Evolutionary conservation across 83 land plant species (phyloP), one percentile per base, ranked within the genome.

Genomic region (Larix sibirica): DNA sequence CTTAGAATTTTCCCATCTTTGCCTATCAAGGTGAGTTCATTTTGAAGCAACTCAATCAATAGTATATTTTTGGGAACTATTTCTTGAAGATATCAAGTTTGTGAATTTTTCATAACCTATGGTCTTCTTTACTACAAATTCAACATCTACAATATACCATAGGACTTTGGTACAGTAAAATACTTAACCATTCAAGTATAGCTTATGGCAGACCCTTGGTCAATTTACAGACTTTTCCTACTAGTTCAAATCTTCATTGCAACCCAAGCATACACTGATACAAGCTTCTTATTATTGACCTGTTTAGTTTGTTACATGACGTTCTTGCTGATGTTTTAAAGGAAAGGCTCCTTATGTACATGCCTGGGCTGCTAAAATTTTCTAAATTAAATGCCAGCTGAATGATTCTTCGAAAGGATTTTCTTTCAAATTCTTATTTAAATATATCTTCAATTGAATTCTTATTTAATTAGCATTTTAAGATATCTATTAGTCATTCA

Each of bases 21-120:
- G 77, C 99, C 99, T 9, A 85, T 96, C 38, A 68, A 90, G 94
- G 99, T 96, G 31, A 85, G 90, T 50, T 81, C 36, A 18, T 26
- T 54, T 21, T 40, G 59, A 74, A 47, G 78, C 31, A 23, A 4
- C 78, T 74, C 20, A 47, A 12, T 74, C 50, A 26, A 74, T 47
- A 58, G 14, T 47, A 47, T 47, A 47, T 7, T 7, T 6, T 7
- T 44, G 47, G 47, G 8, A 71, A 50, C 42, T 71, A 71, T 6
- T 18, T 71, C 24, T 42, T 0, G 9, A 68, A 68, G 71, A 33
- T 33, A 33, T 71, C 23, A 40, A 26, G 13, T 81, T 70, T 59
- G n/a, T 71, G 76, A 71, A 71, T 1, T 33, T 33, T 33, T 33
- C 36, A 33, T 33, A 33, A 33, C 36, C 36, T 33, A 33, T 33